Evolutionary conservation across 2,329 filamentous ascomycete species (phyloP), one percentile per base, ranked within the genome.

Genomic region (Hypoxylon sp.): DNA sequence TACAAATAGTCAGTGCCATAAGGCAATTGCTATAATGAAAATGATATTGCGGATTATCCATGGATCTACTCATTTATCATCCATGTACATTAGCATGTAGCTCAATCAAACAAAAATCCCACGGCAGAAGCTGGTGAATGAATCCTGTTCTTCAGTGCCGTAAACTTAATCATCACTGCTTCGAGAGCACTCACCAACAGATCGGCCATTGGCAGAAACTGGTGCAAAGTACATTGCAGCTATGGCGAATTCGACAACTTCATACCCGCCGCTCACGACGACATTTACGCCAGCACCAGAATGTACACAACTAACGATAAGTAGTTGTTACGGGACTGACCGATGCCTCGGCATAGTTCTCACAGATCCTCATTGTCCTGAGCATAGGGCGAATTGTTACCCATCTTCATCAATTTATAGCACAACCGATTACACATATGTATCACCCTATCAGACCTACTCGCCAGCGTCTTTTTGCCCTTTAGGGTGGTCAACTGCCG

Each of bases 271-370:
- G 23, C 52, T 57, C 23, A 63, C 60, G 5, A 63, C 60, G 9
- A 51, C 28, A 7, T 63, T 63, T 28, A 57, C 52, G 10, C 60
- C 60, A 1, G 60, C 51, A 7, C 45, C 60, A 13, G 52, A 56
- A 36, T 63, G 52, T 28, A 50, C 60, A 11, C n/a, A 43, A 23
- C 19, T 63, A 13, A 59, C 55, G 2, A 48, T 58, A 49, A 49
- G 45, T 5, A 28, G 11, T 32, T 58, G 55, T 32, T 52, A 52
- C 14, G 48, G 30, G 5, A 58, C 55, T 21, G 17, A 48, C 21
- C 11, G 17, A 7, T 58, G 55, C n/a, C 14, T 48, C 45, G 43
- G 4, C 23, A 30, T 49, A 38, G 55, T 30, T 11, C 55, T 58
- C 10, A 49, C 43, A 11, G 45, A 58, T 38, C 11, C 41, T 36